These are phyloP conservation scores for Discostella pseudostelligera DNA, from an alignment of 108 stramenopile species.

Conservation along the genomic window DNA sequence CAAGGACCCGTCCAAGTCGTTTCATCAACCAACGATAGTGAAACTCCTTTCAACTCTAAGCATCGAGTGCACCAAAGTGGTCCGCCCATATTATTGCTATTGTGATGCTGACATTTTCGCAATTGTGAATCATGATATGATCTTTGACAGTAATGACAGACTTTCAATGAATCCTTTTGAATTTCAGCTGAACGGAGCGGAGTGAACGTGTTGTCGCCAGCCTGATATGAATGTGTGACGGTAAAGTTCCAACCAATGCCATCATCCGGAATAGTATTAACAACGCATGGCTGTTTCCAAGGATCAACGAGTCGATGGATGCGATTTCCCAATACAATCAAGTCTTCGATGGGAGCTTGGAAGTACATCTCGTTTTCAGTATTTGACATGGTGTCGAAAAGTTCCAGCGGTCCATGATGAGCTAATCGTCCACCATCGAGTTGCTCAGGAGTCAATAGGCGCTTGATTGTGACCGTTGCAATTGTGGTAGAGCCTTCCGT, in stretches of 20 bases:
- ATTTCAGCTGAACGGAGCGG: constrained; percentile 14
- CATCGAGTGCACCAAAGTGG: constrained; percentile 12
- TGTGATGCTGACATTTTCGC: neutral
- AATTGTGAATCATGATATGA: constrained; percentile 1
- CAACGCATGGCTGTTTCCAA: constrained; percentile 2
- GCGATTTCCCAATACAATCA: constrained; percentile 47
- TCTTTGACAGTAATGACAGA: neutral
- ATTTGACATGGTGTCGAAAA: constrained; percentile 35
- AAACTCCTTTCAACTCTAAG: neutral
- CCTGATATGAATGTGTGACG: constrained; percentile 46
- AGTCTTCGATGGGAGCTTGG: constrained; percentile 57
- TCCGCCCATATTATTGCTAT: neutral
- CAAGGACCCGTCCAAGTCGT: constrained; percentile 29
- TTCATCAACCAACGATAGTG: neutral
- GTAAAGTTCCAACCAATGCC: constrained; percentile 13
- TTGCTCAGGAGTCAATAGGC: constrained; percentile 65
- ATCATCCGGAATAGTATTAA: neutral
- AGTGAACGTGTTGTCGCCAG: constrained; percentile 25
- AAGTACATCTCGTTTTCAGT: constrained; percentile 15
- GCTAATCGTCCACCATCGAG: constrained; percentile 45
- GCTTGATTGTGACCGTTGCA: constrained; percentile 58
- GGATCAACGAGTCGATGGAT: constrained; percentile 27
- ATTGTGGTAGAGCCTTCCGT: constrained; percentile 30
- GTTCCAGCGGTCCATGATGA: constrained; percentile 42
- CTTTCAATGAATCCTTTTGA: constrained; percentile 3